These are phyloP conservation scores for Paracoccidioides lutzii DNA, from an alignment of 2,329 filamentous ascomycete genomes.

Conservation along the genomic window DNA sequence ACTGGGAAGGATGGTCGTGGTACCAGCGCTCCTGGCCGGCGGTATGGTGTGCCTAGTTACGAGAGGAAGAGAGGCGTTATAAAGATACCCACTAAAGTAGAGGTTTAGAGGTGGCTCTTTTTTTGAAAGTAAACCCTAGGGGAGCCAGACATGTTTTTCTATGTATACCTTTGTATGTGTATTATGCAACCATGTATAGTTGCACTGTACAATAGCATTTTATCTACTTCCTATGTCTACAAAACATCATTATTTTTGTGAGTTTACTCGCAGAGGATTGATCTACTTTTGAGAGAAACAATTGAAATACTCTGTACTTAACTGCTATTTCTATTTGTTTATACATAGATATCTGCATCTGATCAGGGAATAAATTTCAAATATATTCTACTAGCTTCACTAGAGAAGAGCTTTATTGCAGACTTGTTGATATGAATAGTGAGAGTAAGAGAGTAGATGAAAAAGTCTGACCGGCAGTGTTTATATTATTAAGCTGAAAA, in stretches of 20 bases:
- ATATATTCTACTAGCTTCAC: no score
- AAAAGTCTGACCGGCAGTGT: no score
- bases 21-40: conserved; percentile 41
- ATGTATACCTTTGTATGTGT: background rate
- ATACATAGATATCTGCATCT: background rate
- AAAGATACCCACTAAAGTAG: conserved; percentile 51
- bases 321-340: background rate
- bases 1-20: conserved; percentile 44
- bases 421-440: no score
- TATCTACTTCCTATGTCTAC: no score
- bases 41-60: conserved; percentile 50
- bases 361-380: no score
- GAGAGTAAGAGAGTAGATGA: no score
- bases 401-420: no score
- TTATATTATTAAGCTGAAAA: no score
- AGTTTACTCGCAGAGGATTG: background rate
- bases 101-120: conserved; percentile 25
- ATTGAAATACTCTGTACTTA: background rate
- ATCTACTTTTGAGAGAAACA: background rate
- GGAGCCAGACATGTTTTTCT: background rate
- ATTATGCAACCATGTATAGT: background rate
- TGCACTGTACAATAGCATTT: background rate
- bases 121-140: background rate
- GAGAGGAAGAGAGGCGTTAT: conserved; percentile 50
- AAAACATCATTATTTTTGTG: background rate